Evolutionary conservation across 2,329 filamentous ascomycete genomes (phyloP).

Genomic region (Parastagonospora avenae): DNA sequence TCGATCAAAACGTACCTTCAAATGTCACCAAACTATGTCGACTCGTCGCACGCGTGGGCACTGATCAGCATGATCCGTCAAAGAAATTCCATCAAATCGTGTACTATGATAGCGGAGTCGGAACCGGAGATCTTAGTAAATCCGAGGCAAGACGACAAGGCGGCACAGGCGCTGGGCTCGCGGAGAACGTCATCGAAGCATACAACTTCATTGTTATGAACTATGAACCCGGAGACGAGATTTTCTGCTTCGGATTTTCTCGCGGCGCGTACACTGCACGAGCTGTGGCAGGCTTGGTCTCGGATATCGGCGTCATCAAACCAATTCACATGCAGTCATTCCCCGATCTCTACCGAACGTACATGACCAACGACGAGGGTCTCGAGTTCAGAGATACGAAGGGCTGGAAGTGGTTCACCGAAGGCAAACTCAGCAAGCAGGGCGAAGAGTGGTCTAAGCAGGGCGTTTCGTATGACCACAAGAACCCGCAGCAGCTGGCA

Average conservation of each 20-base stretch:
- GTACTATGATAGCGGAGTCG: constrained; percentile 44
- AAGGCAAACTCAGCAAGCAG: constrained; percentile 43
- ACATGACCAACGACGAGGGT: constrained; percentile 35
- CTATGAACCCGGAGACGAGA: constrained; percentile 54
- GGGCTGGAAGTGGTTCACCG: constrained; percentile 35
- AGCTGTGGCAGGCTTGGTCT: constrained; percentile 50
- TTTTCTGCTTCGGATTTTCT: constrained; percentile 56
- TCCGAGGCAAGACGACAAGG: constrained; percentile 41
- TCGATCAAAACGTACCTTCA: constrained; percentile 39
- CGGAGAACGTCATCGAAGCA: constrained; percentile 55
- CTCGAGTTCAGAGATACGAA: constrained; percentile 31
- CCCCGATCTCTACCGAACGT: constrained; percentile 50
- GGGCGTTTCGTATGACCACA: constrained; percentile 12
- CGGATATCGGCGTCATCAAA: constrained; percentile 54
- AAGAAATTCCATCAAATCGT: constrained; percentile 44
- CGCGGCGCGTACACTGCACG: constrained; percentile 54
- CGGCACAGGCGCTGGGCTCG: constrained; percentile 51
- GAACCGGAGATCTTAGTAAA: constrained; percentile 37
- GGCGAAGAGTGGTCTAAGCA: constrained; percentile 20
- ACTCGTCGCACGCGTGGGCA: constrained; percentile 36
- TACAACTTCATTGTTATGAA: constrained; percentile 59
- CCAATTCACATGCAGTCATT: constrained; percentile 52
- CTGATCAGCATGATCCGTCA: constrained; percentile 20
- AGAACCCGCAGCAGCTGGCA: constrained; percentile 30
- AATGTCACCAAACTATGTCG: constrained; percentile 45